Percentiles rank a stretch among this genome's conserved stretches.
These are phyloP conservation scores for Pharus latifolius DNA, from an alignment of 176 grass and related monocot species.

Conservation along the genomic window DNA sequence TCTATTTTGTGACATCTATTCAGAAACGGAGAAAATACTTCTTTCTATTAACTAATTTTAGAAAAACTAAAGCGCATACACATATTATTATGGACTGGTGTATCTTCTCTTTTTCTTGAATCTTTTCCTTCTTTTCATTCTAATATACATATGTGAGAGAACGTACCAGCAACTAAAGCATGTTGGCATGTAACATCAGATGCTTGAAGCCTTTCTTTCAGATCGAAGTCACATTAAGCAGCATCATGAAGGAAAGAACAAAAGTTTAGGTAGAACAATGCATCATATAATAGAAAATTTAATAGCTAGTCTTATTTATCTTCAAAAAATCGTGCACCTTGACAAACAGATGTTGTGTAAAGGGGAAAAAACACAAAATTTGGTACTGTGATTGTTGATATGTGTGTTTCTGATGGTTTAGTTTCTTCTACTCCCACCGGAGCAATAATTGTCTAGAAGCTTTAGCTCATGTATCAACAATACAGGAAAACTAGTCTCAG, in stretches of 20 bases:
- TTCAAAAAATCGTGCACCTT: background rate
- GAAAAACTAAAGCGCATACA: background rate
- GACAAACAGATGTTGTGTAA: background rate
- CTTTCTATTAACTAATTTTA: background rate
- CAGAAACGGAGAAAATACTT: background rate
- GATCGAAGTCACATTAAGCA: constrained; percentile 13
- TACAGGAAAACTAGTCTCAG: background rate
- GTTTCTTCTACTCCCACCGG: background rate
- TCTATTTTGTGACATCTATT: too few relatives aligned
- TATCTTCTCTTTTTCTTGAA: background rate
- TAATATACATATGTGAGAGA: background rate
- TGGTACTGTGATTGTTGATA: background rate
- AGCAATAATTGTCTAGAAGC: background rate
- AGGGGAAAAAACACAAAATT: background rate
- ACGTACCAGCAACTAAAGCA: constrained; percentile 26
- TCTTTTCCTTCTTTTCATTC: background rate
- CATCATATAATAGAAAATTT: constrained; percentile 12
- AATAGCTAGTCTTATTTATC: constrained; percentile 8
- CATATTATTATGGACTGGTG: background rate
- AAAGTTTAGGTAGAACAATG: background rate
- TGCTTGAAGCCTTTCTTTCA: background rate
- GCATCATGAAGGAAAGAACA: background rate
- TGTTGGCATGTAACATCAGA: constrained; percentile 14
- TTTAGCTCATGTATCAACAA: too few relatives aligned
- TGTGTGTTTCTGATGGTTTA: background rate